Percentiles rank a stretch among this genome's conserved stretches.
These are phyloP conservation scores for Sarocladium kiliense DNA, from an alignment of 2,329 filamentous ascomycete species.

Conservation along the genomic window DNA sequence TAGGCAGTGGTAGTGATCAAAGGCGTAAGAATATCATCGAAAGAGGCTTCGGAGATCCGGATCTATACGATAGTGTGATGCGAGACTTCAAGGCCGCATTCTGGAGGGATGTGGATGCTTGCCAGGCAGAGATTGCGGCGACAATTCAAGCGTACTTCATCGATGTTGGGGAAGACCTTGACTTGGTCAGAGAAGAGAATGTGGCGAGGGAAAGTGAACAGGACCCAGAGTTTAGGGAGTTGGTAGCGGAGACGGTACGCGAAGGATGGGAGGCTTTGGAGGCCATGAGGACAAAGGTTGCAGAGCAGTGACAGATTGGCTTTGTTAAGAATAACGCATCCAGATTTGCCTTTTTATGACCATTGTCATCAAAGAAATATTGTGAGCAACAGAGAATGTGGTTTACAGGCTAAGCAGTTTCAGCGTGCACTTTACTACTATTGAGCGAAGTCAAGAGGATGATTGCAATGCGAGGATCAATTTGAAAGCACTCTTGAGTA, in stretches of 20 bases:
- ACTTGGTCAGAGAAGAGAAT: constrained; percentile 9
- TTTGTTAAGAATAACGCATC: no score
- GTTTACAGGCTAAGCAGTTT: no score
- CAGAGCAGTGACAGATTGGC: no score
- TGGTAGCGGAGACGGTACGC: not conserved
- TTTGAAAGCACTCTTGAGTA: no score
- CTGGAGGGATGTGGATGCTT: not conserved
- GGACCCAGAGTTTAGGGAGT: constrained; percentile 8
- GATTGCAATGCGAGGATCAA: no score
- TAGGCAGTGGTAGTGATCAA: constrained; percentile 6
- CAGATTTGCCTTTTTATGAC: no score
- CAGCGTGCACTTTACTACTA: no score
- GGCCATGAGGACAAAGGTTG: no score
- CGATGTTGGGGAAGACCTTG: not conserved
- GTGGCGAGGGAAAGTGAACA: constrained; percentile 8
- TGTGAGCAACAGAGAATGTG: no score
- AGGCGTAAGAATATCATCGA: constrained; percentile 9
- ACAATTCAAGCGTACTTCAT: constrained; percentile 5
- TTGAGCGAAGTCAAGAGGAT: no score
- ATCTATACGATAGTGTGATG: constrained; percentile 8
- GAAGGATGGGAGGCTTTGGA: not conserved
- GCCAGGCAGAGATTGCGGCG: not conserved
- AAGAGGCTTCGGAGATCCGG: not conserved
- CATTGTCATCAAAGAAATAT: no score
- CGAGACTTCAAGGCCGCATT: not conserved